Conservation (phyloP, 2,329 filamentous ascomycete species). For the Microsporum ferrugineum region DNA sequence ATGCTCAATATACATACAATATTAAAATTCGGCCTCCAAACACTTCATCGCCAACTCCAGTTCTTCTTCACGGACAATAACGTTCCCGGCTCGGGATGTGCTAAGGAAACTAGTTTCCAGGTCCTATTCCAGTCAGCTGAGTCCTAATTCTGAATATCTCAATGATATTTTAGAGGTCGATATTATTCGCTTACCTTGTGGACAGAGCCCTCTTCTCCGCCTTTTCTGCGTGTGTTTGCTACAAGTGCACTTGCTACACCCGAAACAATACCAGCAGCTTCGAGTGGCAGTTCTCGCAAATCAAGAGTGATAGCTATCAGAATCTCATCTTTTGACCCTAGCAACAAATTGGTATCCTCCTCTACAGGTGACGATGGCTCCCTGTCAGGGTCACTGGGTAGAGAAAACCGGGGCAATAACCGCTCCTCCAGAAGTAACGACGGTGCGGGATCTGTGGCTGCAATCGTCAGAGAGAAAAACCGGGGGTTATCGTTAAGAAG, state of each 20-base stretch:
- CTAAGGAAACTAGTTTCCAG: slow-evolving; percentile 84
- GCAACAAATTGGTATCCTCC: slow-evolving; percentile 52
- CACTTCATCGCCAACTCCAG: slow-evolving; percentile 62
- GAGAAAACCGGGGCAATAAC: slow-evolving; percentile 53
- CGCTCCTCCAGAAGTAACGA: slow-evolving; percentile 37
- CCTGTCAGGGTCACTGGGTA: slow-evolving; percentile 63
- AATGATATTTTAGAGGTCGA: background rate
- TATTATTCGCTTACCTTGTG: background rate
- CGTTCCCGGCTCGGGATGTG: slow-evolving; percentile 76
- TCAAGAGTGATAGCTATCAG: slow-evolving; percentile 83
- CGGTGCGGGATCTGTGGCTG: slow-evolving; percentile 34
- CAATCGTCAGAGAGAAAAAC: slow-evolving; percentile 40
- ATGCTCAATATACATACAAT: background rate
- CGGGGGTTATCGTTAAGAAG: slow-evolving; percentile 33
- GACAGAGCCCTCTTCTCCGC: slow-evolving; percentile 19
- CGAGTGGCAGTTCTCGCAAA: slow-evolving; percentile 64
- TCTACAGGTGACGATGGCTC: slow-evolving; percentile 11
- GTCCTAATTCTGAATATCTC: background rate
- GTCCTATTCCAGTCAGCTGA: slow-evolving; percentile 15
- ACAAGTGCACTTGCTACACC: slow-evolving; percentile 78
- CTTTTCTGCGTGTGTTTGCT: slow-evolving; percentile 50
- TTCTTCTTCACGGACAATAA: slow-evolving; percentile 69
- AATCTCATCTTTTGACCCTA: slow-evolving; percentile 58
- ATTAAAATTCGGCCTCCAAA: slow-evolving; percentile 35
- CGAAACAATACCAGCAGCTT: slow-evolving; percentile 89